Evolutionary conservation across 1,284 basidiomycete species (phyloP), one percentile per base, ranked within the genome.

Genomic region (Moesziomyces globuligerus): DNA sequence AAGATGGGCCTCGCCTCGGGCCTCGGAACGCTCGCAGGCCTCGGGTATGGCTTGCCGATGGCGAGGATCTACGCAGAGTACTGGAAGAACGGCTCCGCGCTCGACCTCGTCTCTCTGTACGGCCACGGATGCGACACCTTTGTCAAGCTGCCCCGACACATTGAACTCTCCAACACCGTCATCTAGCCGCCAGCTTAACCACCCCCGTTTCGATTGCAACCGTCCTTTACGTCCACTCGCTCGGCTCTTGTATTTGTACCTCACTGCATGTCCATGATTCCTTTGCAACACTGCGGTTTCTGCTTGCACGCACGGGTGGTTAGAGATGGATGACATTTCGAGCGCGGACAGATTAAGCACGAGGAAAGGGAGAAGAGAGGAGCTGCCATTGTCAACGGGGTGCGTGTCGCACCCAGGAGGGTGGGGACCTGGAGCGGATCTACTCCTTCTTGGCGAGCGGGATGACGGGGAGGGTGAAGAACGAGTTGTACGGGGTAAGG

Each of bases 1-100:
- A 86, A 87, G 1, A 89, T 90, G 75, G 90, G 90, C 3, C 78
- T 94, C 39, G 89, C 91, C 77, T 89, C 87, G 48, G 87, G 87
- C 39, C 83, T 90, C 80, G 91, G 91, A 10, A 91, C 90, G 1
- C 88, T 93, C 62, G 90, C 90, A 1, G 91, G 91, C 1, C 83
- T 94, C 37, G 93, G 92, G 0, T 67, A 68, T 42, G 83, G 83
- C 0, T 83, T 93, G 53, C 92, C 92, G 4, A 90, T 93, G 89
- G 91, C 91, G 78, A 87, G 87, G 67, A 83, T 93, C 48, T 93
- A 93, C 78, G 89, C 91, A 23, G 88, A 69, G 39, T 80, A 78
- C 55, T 78, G 68, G 68, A 71, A 71, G 58, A 71, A 71, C 26
- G 55, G 53, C 7, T 55, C 50, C 9, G 53, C 61, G 41, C 40